Evolutionary conservation across 108 stramenopile genomes (phyloP), one percentile per base, ranked within the genome.

Genomic region (Cylindrotheca fusiformis): DNA sequence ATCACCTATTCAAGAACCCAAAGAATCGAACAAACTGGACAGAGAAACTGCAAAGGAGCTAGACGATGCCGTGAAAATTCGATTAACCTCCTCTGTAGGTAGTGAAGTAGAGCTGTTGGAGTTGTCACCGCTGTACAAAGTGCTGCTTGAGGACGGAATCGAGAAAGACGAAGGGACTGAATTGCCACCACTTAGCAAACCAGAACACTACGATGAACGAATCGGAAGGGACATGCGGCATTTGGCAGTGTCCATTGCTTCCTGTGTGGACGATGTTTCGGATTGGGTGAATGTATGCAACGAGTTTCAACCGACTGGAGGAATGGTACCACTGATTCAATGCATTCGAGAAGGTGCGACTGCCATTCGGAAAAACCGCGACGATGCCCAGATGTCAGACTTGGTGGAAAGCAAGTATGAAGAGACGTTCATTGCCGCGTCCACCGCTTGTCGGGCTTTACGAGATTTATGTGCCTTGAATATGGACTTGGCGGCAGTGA

Each of bases 391-490:
- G 14, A n/a, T n/a, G n/a, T n/a, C n/a, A n/a, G n/a, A n/a, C n/a
- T n/a, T n/a, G n/a, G 75, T 6, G 6, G 58, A 63, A 48, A 45
- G 76, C 24, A 59, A 54, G 50, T 67, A 74, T 25, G 86, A 90
- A 63, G 84, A 76, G 30, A 69, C 80, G 18, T 83, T 85, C 64
- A 58, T 65, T 31, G 84, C 76, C 10, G 89, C 89, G n/a, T 86
- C 81, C 59, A 86, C 63, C 29, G 85, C 91, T 1, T 85, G 84
- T 69, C 69, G 82, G 25, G 81, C 80, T 0, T 61, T 89, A 52
- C 76, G 91, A n/a, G 84, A 92, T 62, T 71, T 92, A 63, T 88
- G 87, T 61, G 82, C 81, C 4, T 21, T 93, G 4, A 83, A 83
- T 3, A 58, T 74, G 30, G 87, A 88, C 24, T 75, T 93, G 48